phyloP scores from a whole-genome alignment of 768 basidiomycete genomes.

The Boletellus sp. region DNA sequence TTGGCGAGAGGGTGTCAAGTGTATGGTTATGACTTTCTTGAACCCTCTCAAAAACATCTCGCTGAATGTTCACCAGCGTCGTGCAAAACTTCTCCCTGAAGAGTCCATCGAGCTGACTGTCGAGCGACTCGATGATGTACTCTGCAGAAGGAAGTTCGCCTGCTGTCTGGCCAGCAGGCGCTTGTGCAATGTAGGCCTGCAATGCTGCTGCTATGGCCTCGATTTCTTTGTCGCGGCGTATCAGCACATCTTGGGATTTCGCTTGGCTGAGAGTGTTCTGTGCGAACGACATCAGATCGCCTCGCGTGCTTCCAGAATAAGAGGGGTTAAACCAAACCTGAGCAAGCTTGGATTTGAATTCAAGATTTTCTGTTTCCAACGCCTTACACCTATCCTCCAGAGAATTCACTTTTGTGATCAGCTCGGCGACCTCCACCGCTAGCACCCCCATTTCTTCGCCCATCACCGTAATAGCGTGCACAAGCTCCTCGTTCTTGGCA shows the following conservation, averaged over 20 bases:
- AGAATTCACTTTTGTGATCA: slow-evolving; percentile 28
- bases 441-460: slow-evolving; percentile 31
- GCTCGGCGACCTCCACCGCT: slow-evolving; percentile 30
- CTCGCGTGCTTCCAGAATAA: background rate
- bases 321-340: slow-evolving; percentile 23
- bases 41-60: slow-evolving; percentile 23
- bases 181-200: slow-evolving; percentile 31
- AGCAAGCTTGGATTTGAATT: slow-evolving; percentile 20
- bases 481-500: slow-evolving; percentile 18
- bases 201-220: slow-evolving; percentile 31
- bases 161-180: slow-evolving; percentile 8
- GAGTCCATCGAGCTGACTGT: slow-evolving; percentile 22
- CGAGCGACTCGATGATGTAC: slow-evolving; percentile 29
- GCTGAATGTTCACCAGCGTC: slow-evolving; percentile 18
- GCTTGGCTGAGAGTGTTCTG: slow-evolving; percentile 14
- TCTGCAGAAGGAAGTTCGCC: slow-evolving; percentile 25
- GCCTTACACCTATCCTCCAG: slow-evolving; percentile 19
- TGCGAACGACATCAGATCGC: background rate
- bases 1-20: slow-evolving; percentile 24
- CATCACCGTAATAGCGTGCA: slow-evolving; percentile 12
- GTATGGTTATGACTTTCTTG: slow-evolving; percentile 21
- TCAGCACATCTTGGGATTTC: slow-evolving; percentile 11
- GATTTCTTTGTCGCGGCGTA: slow-evolving; percentile 24
- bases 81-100: slow-evolving; percentile 23
- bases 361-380: slow-evolving; percentile 28